phyloP scores from a whole-genome alignment of 495 filamentous ascomycete genomes.

The Talaromyces borbonicus region DNA sequence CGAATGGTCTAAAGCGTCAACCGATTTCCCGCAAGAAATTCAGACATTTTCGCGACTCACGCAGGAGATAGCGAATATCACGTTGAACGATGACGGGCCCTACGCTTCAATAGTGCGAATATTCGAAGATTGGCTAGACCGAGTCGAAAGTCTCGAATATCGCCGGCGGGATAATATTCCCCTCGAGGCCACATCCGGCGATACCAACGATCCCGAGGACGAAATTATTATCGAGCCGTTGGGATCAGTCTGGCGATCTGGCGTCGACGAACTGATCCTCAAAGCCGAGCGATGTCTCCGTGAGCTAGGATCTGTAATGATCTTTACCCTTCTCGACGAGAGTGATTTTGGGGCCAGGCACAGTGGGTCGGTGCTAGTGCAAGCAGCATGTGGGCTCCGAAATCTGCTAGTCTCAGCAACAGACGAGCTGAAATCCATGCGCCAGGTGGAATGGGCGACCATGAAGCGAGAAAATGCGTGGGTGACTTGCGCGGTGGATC shows the following conservation, averaged over 20 bases:
- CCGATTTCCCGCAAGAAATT: conserved; percentile 30
- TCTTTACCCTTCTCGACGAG: conserved; percentile 18
- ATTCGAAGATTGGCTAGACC: conserved; percentile 39
- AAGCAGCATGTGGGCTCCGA: conserved; percentile 19
- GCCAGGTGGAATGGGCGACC: conserved; percentile 30
- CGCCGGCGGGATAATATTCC: conserved; percentile 14
- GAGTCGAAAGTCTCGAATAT: conserved; percentile 22
- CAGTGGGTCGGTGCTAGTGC: conserved; percentile 24
- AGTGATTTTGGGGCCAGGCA: conserved; percentile 6
- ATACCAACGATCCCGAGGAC: neutral
- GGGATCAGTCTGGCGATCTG: conserved; percentile 32
- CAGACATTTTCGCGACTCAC: conserved; percentile 33
- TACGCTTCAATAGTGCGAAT: conserved; percentile 23
- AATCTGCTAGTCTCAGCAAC: conserved; percentile 29
- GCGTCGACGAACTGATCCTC: conserved; percentile 23
- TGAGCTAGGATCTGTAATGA: conserved; percentile 27
- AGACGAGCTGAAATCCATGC: conserved; percentile 34
- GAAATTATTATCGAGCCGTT: conserved; percentile 34
- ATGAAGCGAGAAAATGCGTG: conserved; percentile 27
- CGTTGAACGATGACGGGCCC: conserved; percentile 17
- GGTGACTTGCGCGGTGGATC: conserved; percentile 25
- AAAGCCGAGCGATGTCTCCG: conserved; percentile 32
- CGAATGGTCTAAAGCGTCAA: conserved; percentile 22
- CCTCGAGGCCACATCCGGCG: too few relatives aligned
- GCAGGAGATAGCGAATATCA: conserved; percentile 32